Evolutionary conservation across 2,329 filamentous ascomycete genomes (phyloP).

Genomic region (Periconia sp.): DNA sequence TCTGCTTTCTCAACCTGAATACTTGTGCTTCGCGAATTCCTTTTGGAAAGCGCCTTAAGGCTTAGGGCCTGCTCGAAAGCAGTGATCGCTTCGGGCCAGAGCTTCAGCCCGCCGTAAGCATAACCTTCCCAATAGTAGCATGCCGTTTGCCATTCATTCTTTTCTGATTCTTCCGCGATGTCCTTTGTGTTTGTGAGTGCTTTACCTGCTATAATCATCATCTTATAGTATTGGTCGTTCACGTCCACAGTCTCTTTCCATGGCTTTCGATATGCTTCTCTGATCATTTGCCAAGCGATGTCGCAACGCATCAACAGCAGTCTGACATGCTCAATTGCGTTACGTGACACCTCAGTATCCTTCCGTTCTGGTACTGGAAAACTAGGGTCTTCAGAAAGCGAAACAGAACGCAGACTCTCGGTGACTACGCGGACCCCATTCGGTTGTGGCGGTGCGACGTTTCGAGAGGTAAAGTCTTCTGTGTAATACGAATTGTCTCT

Average conservation of each 20-base stretch:
- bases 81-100: slow-evolving; percentile 9
- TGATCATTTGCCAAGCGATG: no score
- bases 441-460: not conserved
- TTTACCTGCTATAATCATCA: slow-evolving; percentile 13
- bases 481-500: not conserved
- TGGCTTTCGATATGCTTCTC: no score
- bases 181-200: no score
- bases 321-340: slow-evolving; percentile 1
- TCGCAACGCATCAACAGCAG: no score
- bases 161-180: slow-evolving; percentile 14
- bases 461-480: not conserved
- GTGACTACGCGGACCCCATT: not conserved
- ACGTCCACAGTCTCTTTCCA: no score
- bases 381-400: no score
- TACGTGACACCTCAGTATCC: slow-evolving; percentile 3
- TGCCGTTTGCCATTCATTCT: slow-evolving; percentile 17
- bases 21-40: no score
- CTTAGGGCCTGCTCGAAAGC: slow-evolving; percentile 9
- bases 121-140: slow-evolving; percentile 28
- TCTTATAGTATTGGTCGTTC: no score
- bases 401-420: no score
- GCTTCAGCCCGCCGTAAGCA: slow-evolving; percentile 12
- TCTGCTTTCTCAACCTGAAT: no score
- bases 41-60: no score
- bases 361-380: not conserved